Percentiles rank a stretch among this genome's conserved stretches.
Evolutionary conservation across 805 yeast species (phyloP).

Genomic region (Kurtzmaniella fragi): DNA sequence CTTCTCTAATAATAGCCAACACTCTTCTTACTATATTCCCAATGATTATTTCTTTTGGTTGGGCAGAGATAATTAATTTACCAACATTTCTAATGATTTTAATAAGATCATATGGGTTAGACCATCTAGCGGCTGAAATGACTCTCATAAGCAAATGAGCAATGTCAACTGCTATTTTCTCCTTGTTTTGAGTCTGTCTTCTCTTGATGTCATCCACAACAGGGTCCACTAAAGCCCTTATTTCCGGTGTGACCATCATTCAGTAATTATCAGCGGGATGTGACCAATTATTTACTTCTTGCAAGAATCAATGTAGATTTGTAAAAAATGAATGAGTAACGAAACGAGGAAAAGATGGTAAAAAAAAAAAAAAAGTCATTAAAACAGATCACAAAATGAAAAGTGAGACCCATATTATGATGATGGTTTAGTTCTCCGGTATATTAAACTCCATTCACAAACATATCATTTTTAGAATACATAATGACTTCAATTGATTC

Average conservation of each 20-base stretch:
- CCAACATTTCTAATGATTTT: conserved; percentile 73
- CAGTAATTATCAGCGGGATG: too few relatives aligned
- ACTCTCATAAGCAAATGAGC: conserved; percentile 84
- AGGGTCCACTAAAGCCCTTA: conserved; percentile 31
- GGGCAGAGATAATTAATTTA: conserved; percentile 62
- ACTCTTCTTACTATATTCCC: conserved; percentile 92
- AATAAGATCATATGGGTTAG: conserved; percentile 67
- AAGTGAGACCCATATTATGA: too few relatives aligned
- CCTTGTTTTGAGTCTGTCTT: conserved; percentile 78
- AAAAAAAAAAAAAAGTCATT: too few relatives aligned
- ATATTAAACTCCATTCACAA: too few relatives aligned
- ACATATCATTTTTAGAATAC: too few relatives aligned
- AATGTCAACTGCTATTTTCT: conserved; percentile 77
- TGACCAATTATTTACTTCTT: too few relatives aligned
- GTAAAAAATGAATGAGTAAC: too few relatives aligned
- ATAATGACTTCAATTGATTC: too few relatives aligned
- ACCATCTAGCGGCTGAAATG: conserved; percentile 87
- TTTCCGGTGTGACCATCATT: conserved; percentile 23
- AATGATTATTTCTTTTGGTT: conserved; percentile 81
- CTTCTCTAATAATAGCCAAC: conserved; percentile 81
- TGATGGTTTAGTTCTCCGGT: too few relatives aligned
- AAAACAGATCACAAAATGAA: too few relatives aligned
- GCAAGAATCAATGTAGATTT: too few relatives aligned
- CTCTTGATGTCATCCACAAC: conserved; percentile 60
- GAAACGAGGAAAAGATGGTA: too few relatives aligned